Percentiles rank a stretch among this genome's conserved stretches.
Conservation (phyloP, 306 rosid species). For the Senna siamea region DNA sequence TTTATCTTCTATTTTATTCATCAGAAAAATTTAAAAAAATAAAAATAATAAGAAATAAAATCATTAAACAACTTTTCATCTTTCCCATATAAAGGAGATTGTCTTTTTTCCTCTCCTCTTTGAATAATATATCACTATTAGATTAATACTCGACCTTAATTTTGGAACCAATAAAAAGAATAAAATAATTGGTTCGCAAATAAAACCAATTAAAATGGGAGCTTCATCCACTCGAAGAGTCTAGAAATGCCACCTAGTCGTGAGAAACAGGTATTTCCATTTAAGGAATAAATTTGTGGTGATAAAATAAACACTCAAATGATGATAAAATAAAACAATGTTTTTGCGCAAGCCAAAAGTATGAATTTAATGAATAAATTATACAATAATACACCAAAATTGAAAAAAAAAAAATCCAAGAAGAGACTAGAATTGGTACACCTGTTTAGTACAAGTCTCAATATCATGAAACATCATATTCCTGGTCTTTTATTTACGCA, state of each 20-base stretch:
- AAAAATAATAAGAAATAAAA: too few species aligned
- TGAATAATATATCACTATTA: constrained; percentile 3
- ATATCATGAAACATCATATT: too few species aligned
- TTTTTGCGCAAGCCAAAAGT: background rate
- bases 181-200: background rate
- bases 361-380: background rate
- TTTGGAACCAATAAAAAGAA: background rate
- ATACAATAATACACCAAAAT: background rate
- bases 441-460: background rate
- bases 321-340: background rate
- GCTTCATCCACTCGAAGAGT: background rate
- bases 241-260: background rate
- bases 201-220: background rate
- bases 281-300: background rate
- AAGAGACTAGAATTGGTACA: background rate
- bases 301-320: background rate
- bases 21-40: too few species aligned
- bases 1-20: background rate
- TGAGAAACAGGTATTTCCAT: background rate
- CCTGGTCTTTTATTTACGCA: too few species aligned
- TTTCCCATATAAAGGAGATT: background rate
- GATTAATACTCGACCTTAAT: background rate
- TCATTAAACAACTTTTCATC: background rate
- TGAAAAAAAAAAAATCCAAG: background rate
- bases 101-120: constrained; percentile 3